phyloP scores from a whole-genome alignment of 805 yeast genomes.

The Citeromyces matritensis region DNA sequence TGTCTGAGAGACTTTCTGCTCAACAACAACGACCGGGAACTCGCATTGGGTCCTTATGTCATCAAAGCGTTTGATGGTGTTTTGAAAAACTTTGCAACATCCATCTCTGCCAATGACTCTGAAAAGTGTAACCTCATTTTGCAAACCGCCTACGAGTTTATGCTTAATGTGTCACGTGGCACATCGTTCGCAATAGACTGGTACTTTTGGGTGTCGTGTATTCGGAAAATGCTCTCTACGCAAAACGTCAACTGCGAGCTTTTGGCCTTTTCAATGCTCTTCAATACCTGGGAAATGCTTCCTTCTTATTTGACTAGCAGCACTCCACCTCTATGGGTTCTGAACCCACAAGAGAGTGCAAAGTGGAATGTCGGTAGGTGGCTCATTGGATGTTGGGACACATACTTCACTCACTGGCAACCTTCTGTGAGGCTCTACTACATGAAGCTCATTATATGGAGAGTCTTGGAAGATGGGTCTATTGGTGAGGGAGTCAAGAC shows the following conservation, averaged over 20 bases:
- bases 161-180: conserved; percentile 5
- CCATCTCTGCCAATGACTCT: conserved; percentile 21
- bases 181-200: conserved; percentile 30
- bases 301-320: conserved; percentile 16
- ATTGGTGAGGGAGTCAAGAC: conserved; percentile 5
- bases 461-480: conserved; percentile 19
- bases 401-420: conserved; percentile 63
- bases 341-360: conserved; percentile 20
- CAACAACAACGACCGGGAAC: conserved; percentile 14
- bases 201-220: conserved; percentile 62
- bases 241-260: conserved; percentile 48
- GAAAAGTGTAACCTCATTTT: conserved; percentile 21
- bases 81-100: conserved; percentile 18
- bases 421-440: conserved; percentile 64
- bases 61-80: conserved; percentile 16
- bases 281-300: conserved; percentile 60
- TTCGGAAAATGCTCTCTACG: conserved; percentile 40
- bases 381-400: conserved; percentile 42
- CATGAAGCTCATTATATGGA: conserved; percentile 53
- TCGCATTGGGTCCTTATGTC: conserved; percentile 5
- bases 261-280: conserved; percentile 49
- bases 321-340: conserved; percentile 20
- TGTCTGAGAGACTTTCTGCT: conserved; percentile 19
- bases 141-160: conserved; percentile 20
- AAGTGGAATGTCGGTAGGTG: conserved; percentile 35